Percentiles rank a stretch among this genome's conserved stretches.
phyloP scores from a whole-genome alignment of 495 filamentous ascomycete species.

The Penicillium fimorum region DNA sequence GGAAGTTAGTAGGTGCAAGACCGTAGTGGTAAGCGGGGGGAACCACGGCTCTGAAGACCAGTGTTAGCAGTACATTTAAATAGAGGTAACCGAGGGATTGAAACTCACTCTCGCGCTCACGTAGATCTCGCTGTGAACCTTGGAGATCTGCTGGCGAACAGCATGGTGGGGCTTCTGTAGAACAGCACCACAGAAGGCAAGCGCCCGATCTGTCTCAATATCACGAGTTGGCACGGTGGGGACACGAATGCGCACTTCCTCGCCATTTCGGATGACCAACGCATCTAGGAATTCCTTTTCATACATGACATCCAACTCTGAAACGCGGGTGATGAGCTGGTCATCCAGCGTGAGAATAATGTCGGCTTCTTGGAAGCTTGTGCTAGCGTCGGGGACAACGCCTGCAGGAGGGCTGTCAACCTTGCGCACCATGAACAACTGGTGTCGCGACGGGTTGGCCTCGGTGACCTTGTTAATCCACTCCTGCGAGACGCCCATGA shows the following conservation, averaged over 20 bases:
- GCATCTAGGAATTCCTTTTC: constrained; percentile 80
- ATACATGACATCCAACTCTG: constrained; percentile 96
- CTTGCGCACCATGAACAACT: constrained; percentile 98
- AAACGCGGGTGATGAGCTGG: constrained; percentile 87
- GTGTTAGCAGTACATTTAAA: constrained; percentile 13
- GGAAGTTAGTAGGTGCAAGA: constrained; percentile 93
- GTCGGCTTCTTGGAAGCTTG: constrained; percentile 78
- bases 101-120: constrained; percentile 73
- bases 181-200: constrained; percentile 94
- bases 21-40: constrained; percentile 91
- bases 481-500: constrained; percentile 95
- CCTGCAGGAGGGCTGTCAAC: constrained; percentile 66
- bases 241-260: constrained; percentile 74
- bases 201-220: constrained; percentile 84
- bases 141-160: constrained; percentile 93
- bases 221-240: constrained; percentile 87
- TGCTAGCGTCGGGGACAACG: constrained; percentile 29
- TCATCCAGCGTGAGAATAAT: constrained; percentile 89
- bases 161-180: constrained; percentile 93
- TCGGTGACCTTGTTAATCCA: constrained; percentile 88
- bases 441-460: constrained; percentile 86
- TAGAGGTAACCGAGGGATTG: not conserved
- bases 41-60: constrained; percentile 59
- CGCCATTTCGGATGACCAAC: constrained; percentile 78
- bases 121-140: constrained; percentile 96